A percentile compares a stretch with the other conserved stretches of the same genome.
Conservation (phyloP, 352 stramenopile genomes). For the Globisporangium parvum region DNA sequence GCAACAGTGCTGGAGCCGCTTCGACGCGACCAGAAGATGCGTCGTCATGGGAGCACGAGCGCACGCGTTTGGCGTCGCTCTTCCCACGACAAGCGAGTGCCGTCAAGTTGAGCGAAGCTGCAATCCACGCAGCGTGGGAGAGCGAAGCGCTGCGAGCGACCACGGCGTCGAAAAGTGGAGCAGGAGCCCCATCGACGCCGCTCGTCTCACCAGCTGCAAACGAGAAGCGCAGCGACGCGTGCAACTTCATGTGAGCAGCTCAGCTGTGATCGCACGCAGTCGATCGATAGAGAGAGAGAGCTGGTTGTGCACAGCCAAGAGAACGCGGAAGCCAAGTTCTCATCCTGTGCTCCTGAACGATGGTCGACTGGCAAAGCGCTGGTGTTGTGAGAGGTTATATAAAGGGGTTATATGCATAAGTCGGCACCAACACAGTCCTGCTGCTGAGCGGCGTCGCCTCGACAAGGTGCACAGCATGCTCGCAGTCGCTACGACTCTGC, state of each 20-base stretch:
- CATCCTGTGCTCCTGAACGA: too few species aligned
- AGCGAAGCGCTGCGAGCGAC: not conserved
- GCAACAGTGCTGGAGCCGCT: not conserved
- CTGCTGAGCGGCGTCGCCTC: too few species aligned
- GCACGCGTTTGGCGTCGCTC: slow-evolving; percentile 3
- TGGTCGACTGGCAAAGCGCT: too few species aligned
- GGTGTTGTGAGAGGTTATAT: too few species aligned
- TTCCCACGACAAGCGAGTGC: slow-evolving; percentile 7
- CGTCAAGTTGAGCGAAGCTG: slow-evolving; percentile 3
- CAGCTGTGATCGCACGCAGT: not conserved
- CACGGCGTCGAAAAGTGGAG: not conserved
- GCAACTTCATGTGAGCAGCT: slow-evolving; percentile 14
- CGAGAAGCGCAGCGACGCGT: slow-evolving; percentile 1
- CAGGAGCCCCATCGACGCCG: not conserved
- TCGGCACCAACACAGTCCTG: too few species aligned
- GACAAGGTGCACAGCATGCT: too few species aligned
- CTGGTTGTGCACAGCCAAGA: not conserved
- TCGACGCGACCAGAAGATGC: not conserved
- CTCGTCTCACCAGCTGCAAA: not conserved
- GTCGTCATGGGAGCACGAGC: not conserved
- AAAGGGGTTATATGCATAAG: too few species aligned
- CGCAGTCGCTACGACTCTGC: too few species aligned
- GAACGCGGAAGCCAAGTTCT: too few species aligned
- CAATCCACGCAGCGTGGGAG: slow-evolving; percentile 3
- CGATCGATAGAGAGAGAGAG: not conserved